Conservation (phyloP, 306 rosid genomes). For the Lupinus albus region DNA sequence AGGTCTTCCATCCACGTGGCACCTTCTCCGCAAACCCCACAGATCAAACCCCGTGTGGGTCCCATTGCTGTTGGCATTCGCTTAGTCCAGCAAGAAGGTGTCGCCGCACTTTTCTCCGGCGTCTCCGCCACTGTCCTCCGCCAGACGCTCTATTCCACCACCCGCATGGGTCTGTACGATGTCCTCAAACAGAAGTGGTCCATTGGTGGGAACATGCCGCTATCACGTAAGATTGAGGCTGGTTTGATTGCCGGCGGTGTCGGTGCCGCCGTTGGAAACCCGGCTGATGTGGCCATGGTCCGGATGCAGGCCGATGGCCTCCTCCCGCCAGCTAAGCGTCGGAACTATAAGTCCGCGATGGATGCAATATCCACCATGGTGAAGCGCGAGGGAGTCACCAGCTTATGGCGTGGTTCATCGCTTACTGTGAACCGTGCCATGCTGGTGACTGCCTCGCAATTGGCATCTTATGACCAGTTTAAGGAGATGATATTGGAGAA, state of each 20-base stretch:
- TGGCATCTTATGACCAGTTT: conserved; percentile 72
- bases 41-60: conserved; percentile 49
- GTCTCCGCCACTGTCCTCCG: conserved; percentile 83
- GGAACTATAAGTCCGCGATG: conserved; percentile 70
- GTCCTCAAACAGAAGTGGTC: conserved; percentile 68
- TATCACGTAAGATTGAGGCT: conserved; percentile 52
- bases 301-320: conserved; percentile 84
- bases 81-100: conserved; percentile 69
- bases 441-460: conserved; percentile 81
- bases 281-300: conserved; percentile 82
- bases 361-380: conserved; percentile 68
- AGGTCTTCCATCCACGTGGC: conserved; percentile 41
- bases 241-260: conserved; percentile 68
- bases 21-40: neutral
- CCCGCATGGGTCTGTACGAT: conserved; percentile 84
- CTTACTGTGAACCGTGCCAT: conserved; percentile 81
- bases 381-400: conserved; percentile 58
- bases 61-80: conserved; percentile 57
- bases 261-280: conserved; percentile 72
- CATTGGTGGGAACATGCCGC: conserved; percentile 50
- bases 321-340: conserved; percentile 62
- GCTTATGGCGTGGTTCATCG: conserved; percentile 80
- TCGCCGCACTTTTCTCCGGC: conserved; percentile 67
- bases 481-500: conserved; percentile 64
- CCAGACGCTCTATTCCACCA: conserved; percentile 74